These are phyloP conservation scores for Cyphellophora attinorum DNA, from an alignment of 2,329 filamentous ascomycete species.

Conservation along the genomic window DNA sequence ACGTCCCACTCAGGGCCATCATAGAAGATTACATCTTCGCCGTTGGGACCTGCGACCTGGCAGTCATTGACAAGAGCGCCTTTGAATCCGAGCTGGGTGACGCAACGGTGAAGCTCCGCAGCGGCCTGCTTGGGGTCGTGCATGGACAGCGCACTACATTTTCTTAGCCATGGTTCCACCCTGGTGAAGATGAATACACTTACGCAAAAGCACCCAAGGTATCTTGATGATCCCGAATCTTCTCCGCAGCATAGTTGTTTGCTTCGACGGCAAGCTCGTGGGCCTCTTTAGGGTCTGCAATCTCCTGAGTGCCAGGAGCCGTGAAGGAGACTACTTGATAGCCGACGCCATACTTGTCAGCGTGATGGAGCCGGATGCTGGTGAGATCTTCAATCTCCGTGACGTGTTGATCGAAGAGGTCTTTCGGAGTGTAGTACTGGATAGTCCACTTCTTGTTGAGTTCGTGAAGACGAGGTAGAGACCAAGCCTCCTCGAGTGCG, in stretches of 20 bases:
- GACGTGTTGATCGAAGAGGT: conserved; percentile 50
- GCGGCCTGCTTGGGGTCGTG: conserved; percentile 29
- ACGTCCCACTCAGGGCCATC: conserved; percentile 50
- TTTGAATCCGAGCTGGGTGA: conserved; percentile 48
- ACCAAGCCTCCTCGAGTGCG: conserved; percentile 14
- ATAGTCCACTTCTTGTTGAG: conserved; percentile 50
- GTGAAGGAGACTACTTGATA: conserved; percentile 16
- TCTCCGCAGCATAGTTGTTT: conserved; percentile 16
- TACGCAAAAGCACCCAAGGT: conserved; percentile 32
- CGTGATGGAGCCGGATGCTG: conserved; percentile 2
- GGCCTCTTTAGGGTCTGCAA: conserved; percentile 13
- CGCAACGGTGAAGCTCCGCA: conserved; percentile 32
- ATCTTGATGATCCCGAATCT: conserved; percentile 18
- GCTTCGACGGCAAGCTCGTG: conserved; percentile 13
- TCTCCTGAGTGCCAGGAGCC: conserved; percentile 16
- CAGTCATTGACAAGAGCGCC: conserved; percentile 53
- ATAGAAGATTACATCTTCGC: conserved; percentile 54
- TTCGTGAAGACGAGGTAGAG: conserved; percentile 43
- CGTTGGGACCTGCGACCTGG: conserved; percentile 47
- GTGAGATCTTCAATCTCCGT: conserved; percentile 39
- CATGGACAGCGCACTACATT: conserved; percentile 29
- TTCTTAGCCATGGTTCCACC: no score
- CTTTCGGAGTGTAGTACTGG: conserved; percentile 48
- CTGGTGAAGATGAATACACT: conserved; percentile 21
- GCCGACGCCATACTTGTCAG: conserved; percentile 14